Evolutionary conservation across 345 rosid species (phyloP).

Genomic region (Eucalyptus pauciflora): DNA sequence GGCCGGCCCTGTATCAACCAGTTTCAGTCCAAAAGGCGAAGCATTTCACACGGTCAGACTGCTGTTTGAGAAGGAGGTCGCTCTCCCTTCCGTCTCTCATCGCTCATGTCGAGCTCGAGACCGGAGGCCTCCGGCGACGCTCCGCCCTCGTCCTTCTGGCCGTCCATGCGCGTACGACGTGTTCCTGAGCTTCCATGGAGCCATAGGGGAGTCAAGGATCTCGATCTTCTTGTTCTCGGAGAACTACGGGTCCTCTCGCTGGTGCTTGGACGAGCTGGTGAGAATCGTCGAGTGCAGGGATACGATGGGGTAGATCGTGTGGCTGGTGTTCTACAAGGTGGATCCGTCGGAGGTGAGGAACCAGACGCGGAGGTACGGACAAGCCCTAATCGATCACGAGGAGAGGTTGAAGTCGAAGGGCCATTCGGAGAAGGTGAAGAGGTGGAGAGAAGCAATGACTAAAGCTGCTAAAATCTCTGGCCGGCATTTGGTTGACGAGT

Average conservation of each 20-base stretch:
- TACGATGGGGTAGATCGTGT: not conserved
- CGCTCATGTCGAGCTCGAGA: not conserved
- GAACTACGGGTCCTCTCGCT: not conserved
- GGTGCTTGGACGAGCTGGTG: conserved; percentile 12
- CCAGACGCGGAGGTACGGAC: not conserved
- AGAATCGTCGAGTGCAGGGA: conserved; percentile 2
- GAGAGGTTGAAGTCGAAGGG: not conserved
- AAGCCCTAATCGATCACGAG: not conserved
- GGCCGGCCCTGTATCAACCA: not conserved
- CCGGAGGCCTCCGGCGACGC: not conserved
- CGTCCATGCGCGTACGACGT: not conserved
- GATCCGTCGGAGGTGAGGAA: conserved; percentile 2
- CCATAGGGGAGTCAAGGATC: not conserved
- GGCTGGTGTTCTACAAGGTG: not conserved
- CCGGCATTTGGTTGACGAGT: not conserved
- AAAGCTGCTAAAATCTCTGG: not conserved
- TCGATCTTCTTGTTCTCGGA: not conserved
- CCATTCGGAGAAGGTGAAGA: not conserved
- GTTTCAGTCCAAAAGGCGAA: too few species aligned
- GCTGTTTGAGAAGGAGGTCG: not conserved
- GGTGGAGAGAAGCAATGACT: not conserved
- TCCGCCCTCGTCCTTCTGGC: not conserved
- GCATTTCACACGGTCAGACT: not conserved
- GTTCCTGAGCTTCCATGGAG: conserved; percentile 4
- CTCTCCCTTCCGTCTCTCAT: not conserved